Base-by-base conservation (phyloP, 2,329 filamentous ascomycete species). In the Beauveria australis region DNA sequence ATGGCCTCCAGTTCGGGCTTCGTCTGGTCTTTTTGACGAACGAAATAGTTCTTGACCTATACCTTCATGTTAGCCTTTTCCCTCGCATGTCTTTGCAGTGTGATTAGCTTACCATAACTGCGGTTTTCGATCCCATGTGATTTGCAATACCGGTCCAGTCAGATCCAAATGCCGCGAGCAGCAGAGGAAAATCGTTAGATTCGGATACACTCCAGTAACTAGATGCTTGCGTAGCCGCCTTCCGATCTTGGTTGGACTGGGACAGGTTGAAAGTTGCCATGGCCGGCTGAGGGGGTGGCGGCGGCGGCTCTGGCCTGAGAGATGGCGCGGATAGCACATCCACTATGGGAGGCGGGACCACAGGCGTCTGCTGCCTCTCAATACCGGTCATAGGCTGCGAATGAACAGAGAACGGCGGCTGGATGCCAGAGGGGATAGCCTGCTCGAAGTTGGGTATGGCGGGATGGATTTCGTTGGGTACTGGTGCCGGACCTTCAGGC, bases 171-270 rank as follows among this genome's bases (percentile, higher is more conserved):
- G 90, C 82, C 55, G 79, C 81, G 52, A 94, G 78, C 61, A 91
- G 79, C 60, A 80, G 82, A 41, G 87, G 86, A 72, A 94, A 94
- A 68, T 92, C 89, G 52, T 81, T 88, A 59, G 88, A 81, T 74
- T 94, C 90, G 1, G 88, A 88, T 24, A 93, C 89, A 67, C 89
- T 93, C 90, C 90, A 94, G 72, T 94, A 94, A 72, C 89, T 93
- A 1, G 88, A 91, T 16, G 88, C 84, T 65, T 87, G 85, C 60
- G 76, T 75, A 24, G 78, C 78, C 10, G 75, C 72, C 62, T 81
- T 82, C 48, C 81, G 80, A 65, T 85, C 81, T 41, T 74, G 71
- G 44, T 74, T 74, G 16, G 72, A 67, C 62, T 78, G 76, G 2
- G 73, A 67, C 53, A 83, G 69, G 62, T 83, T 82, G 65, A 84